These are phyloP conservation scores for Inga leiocalycina DNA, from an alignment of 306 rosid species.

Conservation along the genomic window DNA sequence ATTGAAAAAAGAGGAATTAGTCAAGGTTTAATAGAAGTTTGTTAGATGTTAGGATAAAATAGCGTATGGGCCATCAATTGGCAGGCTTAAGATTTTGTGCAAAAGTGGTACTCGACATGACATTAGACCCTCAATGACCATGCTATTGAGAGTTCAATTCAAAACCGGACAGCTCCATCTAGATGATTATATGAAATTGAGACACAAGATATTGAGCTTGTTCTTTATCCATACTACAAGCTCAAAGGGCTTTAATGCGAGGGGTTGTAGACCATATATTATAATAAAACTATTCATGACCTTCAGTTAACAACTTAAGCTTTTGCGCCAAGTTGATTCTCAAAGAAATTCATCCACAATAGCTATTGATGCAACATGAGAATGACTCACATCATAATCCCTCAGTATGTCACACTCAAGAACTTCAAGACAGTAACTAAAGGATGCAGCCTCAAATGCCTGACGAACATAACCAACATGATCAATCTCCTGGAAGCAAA, in stretches of 20 bases:
- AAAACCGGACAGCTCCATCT: background rate
- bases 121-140: background rate
- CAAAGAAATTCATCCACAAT: constrained; percentile 18
- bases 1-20: constrained; percentile 12
- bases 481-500: constrained; percentile 77
- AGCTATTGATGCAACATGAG: constrained; percentile 29
- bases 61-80: background rate
- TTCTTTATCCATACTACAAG: background rate
- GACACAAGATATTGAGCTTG: background rate
- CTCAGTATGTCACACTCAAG: constrained; percentile 76
- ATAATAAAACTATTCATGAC: background rate
- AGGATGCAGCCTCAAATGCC: constrained; percentile 79
- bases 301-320: background rate
- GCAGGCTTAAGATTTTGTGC: background rate
- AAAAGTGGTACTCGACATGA: background rate
- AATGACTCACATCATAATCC: constrained; percentile 79
- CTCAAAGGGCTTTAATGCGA: background rate
- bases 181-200: background rate
- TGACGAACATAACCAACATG: constrained; percentile 91
- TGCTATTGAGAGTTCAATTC: background rate
- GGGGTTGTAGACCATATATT: background rate
- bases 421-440: constrained; percentile 67
- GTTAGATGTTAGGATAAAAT: background rate
- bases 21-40: constrained; percentile 27
- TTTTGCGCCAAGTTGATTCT: background rate